Evolutionary conservation across 2,329 filamentous ascomycete species (phyloP), one percentile per base, ranked within the genome.

Genomic region (Zymoseptoria crescenta): DNA sequence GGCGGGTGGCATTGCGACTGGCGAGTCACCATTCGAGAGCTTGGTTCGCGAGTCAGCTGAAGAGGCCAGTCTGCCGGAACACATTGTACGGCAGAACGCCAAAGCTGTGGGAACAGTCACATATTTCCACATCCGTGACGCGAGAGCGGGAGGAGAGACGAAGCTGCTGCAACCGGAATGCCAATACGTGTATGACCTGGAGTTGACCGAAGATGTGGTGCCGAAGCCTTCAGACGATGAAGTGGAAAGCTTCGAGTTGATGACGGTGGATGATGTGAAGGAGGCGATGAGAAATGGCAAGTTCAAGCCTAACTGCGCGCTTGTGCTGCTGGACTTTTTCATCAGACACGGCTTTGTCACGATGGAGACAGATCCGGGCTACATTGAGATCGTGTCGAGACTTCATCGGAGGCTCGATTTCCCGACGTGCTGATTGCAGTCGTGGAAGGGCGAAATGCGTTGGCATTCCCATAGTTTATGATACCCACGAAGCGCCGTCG

Each of bases 291-390:
- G 80, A 16, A 77, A 79, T 56, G 90, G 89, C 13, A 83, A 87
- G 67, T 99, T 93, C 79, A 99, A 99, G 79, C 88, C 92, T 1
- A 97, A 97, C 73, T 96, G 92, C 74, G 87, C 89, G 13, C 73
- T 94, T 59, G 83, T 96, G 53, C 76, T 94, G 71, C 75, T 96
- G 52, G 91, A 97, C 73, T 99, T 97, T 76, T 89, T 99, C 71
- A 80, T 96, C 65, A 83, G 93, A 56, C 89, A 91, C 74, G 88
- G 89, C 0, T 83, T 96, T 62, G 71, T 96, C 70, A 95, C 87
- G 8, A 74, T 78, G 50, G 88, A 89, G 67, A 89, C 91, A 70
- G 92, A 97, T 76, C 81, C 82, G 54, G 78, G 93, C 69, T 91
- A 87, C 70, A 79, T 87, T 62, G 86, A 91, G 75, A 91, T 97